Base-by-base conservation (phyloP, 148 eudicot genomes). In the Silene conica region DNA sequence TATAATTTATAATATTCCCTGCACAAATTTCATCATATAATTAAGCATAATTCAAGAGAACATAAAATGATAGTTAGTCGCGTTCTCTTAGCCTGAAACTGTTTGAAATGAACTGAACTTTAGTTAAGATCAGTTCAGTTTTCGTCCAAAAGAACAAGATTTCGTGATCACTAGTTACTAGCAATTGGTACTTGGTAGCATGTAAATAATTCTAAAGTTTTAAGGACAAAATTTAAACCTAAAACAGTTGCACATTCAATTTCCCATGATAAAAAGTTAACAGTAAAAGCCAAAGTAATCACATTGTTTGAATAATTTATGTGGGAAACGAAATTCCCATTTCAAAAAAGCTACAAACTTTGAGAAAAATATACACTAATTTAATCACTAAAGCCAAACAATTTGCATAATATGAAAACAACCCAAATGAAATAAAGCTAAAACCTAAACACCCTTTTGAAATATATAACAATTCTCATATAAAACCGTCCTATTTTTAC, bases 1-100 rank as follows among this genome's bases (percentile, higher is more conserved):
- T 80, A 19, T 70, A 80, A 62, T 72, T 81, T 71, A 77, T 50
- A 46, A 11, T 7, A 63, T 61, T 62, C 43, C 84, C 86, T 84
- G 80, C 72, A 75, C 15, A 6, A 43, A 68, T 48, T 1, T 18
- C 6, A 20, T 4, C 4, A 48, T 50, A 50, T 50, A 50, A 50
- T 50, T 48, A 13, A 50, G 55, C 16, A 50, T 50, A 50, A 50
- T 48, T 48, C 14, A 10, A 13, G 5, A 13, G 0, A 31, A 9
- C 52, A 2, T 8, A 48, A 48, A 48, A n/a, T n/a, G n/a, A n/a
- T n/a, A n/a, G n/a, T n/a, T n/a, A n/a, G n/a, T n/a, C n/a, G n/a
- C n/a, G n/a, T n/a, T n/a, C n/a, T n/a, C n/a, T n/a, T n/a, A n/a
- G n/a, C n/a, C n/a, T n/a, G n/a, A n/a, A n/a, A n/a, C n/a, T n/a